phyloP scores from a whole-genome alignment of 371 early-diverging fungal genomes.

The Apophysomyces sp. region DNA sequence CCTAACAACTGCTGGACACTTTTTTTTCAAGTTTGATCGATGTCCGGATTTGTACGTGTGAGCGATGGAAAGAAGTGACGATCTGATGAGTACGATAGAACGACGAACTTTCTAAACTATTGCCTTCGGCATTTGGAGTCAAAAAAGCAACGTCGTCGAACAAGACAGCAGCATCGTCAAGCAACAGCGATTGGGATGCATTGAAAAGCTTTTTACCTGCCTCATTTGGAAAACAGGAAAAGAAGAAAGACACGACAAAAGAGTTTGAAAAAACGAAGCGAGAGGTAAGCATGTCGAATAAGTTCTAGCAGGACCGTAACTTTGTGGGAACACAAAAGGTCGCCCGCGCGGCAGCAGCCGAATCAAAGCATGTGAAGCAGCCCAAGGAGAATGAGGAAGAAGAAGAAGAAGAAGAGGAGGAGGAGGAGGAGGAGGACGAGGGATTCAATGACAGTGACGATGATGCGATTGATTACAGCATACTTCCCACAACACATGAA shows the following conservation, averaged over 20 bases:
- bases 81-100: constrained; percentile 22
- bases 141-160: constrained; percentile 14
- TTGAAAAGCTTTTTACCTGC: constrained; percentile 56
- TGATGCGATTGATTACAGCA: constrained; percentile 25
- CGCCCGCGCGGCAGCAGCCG: not conserved
- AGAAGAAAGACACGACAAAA: constrained; percentile 21
- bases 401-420: constrained; percentile 22
- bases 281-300: constrained; percentile 20
- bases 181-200: constrained; percentile 42
- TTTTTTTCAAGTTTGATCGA: too few species aligned
- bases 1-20: too few species aligned
- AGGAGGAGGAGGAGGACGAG: constrained; percentile 28
- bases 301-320: not conserved
- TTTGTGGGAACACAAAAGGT: not conserved
- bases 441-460: constrained; percentile 24
- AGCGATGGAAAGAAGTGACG: not conserved
- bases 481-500: constrained; percentile 68
- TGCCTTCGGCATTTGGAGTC: constrained; percentile 54
- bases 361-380: constrained; percentile 2
- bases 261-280: constrained; percentile 51
- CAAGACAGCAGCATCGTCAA: constrained; percentile 8
- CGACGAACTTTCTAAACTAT: constrained; percentile 52
- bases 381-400: too few species aligned
- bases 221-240: constrained; percentile 59
- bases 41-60: not conserved